Evolutionary conservation across 495 filamentous ascomycete genomes (phyloP), one percentile per base, ranked within the genome.

Genomic region (Xylaria intraflava): DNA sequence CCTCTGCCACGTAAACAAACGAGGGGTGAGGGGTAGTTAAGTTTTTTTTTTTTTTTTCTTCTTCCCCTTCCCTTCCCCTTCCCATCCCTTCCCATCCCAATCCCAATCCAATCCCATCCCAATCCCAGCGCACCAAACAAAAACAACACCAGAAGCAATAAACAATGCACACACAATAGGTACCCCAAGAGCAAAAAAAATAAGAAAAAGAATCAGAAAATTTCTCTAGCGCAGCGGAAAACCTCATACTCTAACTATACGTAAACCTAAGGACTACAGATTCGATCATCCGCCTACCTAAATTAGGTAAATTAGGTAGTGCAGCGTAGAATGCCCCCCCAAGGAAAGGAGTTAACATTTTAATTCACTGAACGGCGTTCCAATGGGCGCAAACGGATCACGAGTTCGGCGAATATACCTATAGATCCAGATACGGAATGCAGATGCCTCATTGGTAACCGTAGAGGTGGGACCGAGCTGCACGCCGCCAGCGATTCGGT

Each of bases 401-500:
- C n/a, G n/a, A n/a, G n/a, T n/a, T n/a, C n/a, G n/a, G n/a, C n/a
- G n/a, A n/a, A n/a, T n/a, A n/a, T n/a, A n/a, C n/a, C n/a, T n/a
- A n/a, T n/a, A n/a, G n/a, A n/a, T n/a, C n/a, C n/a, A n/a, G n/a
- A n/a, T n/a, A n/a, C n/a, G n/a, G n/a, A n/a, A n/a, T n/a, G n/a
- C n/a, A n/a, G n/a, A n/a, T n/a, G n/a, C n/a, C n/a, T n/a, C n/a
- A n/a, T n/a, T n/a, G n/a, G n/a, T 39, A 23, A 36, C 38, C 24
- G 5, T 51, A 4, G 11, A 51, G 49, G 49, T 51, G 49, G 50
- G 30, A 46, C 41, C 50, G 11, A 45, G 31, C 41, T 14, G 9
- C 41, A 53, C 50, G 40, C 50, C 50, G 50, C 50, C 50, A 53
- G 45, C 45, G 41, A 41, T 35, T n/a, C n/a, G 41, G 38, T 53